Conservation (phyloP, 1,284 basidiomycete species). For the Austroboletus novae-zelandiae region DNA sequence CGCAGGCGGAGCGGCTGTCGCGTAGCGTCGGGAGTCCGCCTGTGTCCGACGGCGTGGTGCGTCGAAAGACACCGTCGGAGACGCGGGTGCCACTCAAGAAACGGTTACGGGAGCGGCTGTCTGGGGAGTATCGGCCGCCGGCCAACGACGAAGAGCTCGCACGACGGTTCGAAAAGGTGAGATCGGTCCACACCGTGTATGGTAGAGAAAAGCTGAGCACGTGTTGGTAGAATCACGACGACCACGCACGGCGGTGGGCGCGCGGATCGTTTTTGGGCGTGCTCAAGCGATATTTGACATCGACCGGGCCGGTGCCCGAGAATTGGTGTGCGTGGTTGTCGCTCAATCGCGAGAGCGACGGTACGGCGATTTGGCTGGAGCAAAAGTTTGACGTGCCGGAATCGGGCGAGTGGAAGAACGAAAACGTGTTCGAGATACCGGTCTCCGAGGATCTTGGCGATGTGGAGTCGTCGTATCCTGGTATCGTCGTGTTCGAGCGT, state of each 20-base stretch:
- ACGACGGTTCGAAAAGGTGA: conserved; percentile 64
- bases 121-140: conserved; percentile 46
- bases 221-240: conserved; percentile 57
- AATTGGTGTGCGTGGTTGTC: conserved; percentile 67
- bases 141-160: conserved; percentile 64
- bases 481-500: conserved; percentile 67
- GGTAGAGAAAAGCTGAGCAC: background rate
- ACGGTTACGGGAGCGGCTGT: conserved; percentile 47
- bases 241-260: conserved; percentile 67
- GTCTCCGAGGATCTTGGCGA: conserved; percentile 13
- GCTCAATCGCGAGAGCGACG: conserved; percentile 64
- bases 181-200: too few relatives aligned
- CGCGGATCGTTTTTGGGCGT: conserved; percentile 60
- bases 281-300: conserved; percentile 42
- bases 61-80: conserved; percentile 16
- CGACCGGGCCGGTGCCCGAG: conserved; percentile 22
- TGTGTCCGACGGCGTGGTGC: background rate
- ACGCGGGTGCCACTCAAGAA: conserved; percentile 42
- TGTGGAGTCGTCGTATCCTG: conserved; percentile 44
- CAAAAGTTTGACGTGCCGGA: conserved; percentile 65
- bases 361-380: conserved; percentile 75
- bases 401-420: conserved; percentile 59
- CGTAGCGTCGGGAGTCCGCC: conserved; percentile 20
- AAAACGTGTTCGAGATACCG: conserved; percentile 58
- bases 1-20: conserved; percentile 40